Evolutionary conservation across 495 filamentous ascomycete species (phyloP), one percentile per base, ranked within the genome.

Genomic region (Trichoderma virens): DNA sequence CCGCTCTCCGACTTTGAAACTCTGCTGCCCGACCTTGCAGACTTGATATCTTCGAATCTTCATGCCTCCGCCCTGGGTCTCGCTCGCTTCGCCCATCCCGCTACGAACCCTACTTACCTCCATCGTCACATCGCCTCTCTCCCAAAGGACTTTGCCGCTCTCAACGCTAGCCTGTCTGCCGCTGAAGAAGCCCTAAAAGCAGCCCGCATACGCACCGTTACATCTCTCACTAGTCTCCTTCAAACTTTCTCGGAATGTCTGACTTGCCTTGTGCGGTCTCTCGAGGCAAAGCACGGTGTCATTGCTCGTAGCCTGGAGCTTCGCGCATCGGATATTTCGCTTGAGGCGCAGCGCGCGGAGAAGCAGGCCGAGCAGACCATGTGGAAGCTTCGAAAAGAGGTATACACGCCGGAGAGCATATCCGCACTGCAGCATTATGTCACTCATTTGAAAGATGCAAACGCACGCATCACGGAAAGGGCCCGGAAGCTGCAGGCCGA

Each of bases 221-320:
- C 72, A 6, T 34, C 67, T 7, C 70, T 79, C 0, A 61, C 70
- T 0, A 54, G 39, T 1, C 71, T 81, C 5, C 70, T 80, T 0
- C 27, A 66, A 7, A 65, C 61, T 1, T 72, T 76, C 43, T 69
- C 74, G 0, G 60, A 63, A 0, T 70, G 71, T 5, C 63, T 83
- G 0, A 35, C 71, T 0, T 69, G 70, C 3, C 71, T 82, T 0
- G 27, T 79, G 14, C 71, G 71, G 35, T 41, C 72, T 0, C 73
- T 82, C 1, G 77, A 79, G 41, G 69, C 74, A 1, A 90, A 89
- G 67, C 88, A 92, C 74, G 89, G 89, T 43, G 73, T 81, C 3
- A 67, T 90, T 3, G 82, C 88, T 7, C 78, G 88, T 6, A 82
- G 83, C 61, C 75, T 91, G 34, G 82, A 84, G 43, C 75, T 82